phyloP scores from a whole-genome alignment of 2,329 filamentous ascomycete species.

The Aureobasidium leucospermi region DNA sequence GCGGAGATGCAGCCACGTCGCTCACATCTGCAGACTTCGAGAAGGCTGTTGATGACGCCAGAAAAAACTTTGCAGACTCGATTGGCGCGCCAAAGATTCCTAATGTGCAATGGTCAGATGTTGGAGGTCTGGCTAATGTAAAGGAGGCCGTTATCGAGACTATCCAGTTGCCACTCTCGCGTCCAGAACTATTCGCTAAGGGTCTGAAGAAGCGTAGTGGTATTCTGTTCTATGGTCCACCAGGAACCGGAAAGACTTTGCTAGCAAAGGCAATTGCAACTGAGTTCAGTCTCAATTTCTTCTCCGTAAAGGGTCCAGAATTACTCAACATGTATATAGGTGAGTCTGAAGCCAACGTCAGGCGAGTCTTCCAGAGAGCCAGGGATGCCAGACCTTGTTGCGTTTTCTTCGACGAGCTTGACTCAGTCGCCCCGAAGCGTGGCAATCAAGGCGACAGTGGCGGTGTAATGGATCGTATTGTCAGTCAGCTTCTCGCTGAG shows the following conservation, averaged over 20 bases:
- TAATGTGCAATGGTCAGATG: constrained; percentile 93
- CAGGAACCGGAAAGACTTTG: constrained; percentile 87
- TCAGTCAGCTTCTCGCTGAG: constrained; percentile 88
- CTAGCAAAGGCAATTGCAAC: constrained; percentile 89
- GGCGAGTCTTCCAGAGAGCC: constrained; percentile 79
- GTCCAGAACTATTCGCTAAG: constrained; percentile 89
- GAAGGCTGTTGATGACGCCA: constrained; percentile 84
- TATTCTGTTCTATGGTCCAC: constrained; percentile 86
- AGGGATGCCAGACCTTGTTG: constrained; percentile 80
- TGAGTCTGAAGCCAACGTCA: constrained; percentile 86
- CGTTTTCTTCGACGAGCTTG: constrained; percentile 89
- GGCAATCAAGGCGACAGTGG: constrained; percentile 96
- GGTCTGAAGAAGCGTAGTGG: constrained; percentile 97
- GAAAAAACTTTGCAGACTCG: constrained; percentile 95
- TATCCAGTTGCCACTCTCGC: constrained; percentile 83
- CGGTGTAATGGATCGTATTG: constrained; percentile 96
- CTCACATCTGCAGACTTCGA: constrained; percentile 82
- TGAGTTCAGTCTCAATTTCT: constrained; percentile 90
- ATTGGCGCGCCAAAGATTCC: constrained; percentile 98
- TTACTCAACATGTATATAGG: constrained; percentile 95
- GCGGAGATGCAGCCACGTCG: constrained; percentile 69
- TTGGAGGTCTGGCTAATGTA: constrained; percentile 85
- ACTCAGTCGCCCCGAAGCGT: constrained; percentile 90
- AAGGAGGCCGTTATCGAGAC: constrained; percentile 97
- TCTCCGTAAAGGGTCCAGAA: constrained; percentile 86